Base-by-base conservation (phyloP, 805 yeast species). In the Sugiyamaella smithiae region DNA sequence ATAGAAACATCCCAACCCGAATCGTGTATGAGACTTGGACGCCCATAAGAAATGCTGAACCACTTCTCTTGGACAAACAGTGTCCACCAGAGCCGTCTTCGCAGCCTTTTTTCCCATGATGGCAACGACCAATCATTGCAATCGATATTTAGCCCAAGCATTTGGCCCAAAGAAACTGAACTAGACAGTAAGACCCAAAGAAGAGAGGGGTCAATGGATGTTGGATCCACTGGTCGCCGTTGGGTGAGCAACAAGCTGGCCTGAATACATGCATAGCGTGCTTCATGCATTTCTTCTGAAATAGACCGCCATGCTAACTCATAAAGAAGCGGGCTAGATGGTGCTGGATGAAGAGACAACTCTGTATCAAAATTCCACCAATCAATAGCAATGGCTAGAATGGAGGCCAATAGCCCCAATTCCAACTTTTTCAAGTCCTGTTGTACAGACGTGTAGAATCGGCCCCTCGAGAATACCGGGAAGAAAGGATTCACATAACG, bases 1-100 rank as follows among this genome's bases (percentile, higher is more conserved):
- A 40, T 17, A 7, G 22, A 5, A 4, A 40, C 31, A 40, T 26
- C 31, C 44, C 35, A 40, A 12, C 22, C 29, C 12, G 29, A 23
- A 3, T 16, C 19, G 17, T 20, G 19, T n/a, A 40, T 40, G 5
- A 40, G 35, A 40, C 31, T 24, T 5, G 44, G 44, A 6, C 44
- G 44, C 16, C 44, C 44, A 23, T 40, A 40, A 4, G 44, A 40
- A n/a, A 40, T n/a, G 9, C 44, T 40, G 9, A 40, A 40, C 44
- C 44, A 40, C 35, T 40, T 40, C 17, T 40, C 44, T 25, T 40
- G 44, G 6, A 40, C 29, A 20, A 23, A 40, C 4, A 40, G 23
- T 3, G 36, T 26, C 44, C 44, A 40, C 44, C 44, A 40, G 12
- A 40, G 8, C 3, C 44, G 19, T 20, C 44, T n/a, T 8, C 44